Evolutionary conservation across 148 eudicot species (phyloP), one percentile per base, ranked within the genome.

Genomic region (Nepenthes mirabilis): DNA sequence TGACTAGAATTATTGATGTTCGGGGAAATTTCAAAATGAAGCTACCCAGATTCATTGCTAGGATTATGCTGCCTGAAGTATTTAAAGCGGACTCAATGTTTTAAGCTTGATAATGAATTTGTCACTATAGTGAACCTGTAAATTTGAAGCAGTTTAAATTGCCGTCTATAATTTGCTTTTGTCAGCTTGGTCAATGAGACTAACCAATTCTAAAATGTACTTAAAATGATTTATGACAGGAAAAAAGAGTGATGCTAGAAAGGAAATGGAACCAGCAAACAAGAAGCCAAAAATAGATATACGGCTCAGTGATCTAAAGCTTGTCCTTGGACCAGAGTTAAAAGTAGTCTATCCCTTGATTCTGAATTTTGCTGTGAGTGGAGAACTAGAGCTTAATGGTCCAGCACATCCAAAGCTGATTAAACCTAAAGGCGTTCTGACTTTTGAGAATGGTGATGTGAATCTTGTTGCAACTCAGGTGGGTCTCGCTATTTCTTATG

Each of bases 381-480:
- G 99, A 59, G 99, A 89, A 71, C 80, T 94, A 49, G 99, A 84
- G 36, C 77, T 94, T 68, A 81, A 87, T 74, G 99, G 99, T 60
- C 76, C 75, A 12, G 99, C 97, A 68, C 84, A 94, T 77, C 99
- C 99, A 57, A 90, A 90, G 64, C 70, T 75, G 79, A 84, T 94
- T 54, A 94, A 83, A 76, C 99, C 99, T 57, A 89, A 73, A 78
- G 99, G 99, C 65, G 65, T 89, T 53, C 79, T 94, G 63, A 72
- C 79, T 54, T 94, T 94, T 56, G 99, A 94, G 73, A 94, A 94
- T 74, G 99, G 99, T 53, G 99, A 89, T 72, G 86, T 94, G 56
- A 94, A 79, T 83, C 99, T 94, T 65, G 97, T 94, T 57, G 99
- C 99, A 55, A 94, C 99, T 55, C 99, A 94, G 95, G 99, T 88